Conservation (phyloP, 2,329 filamentous ascomycete genomes). For the Thelonectria rubi region DNA sequence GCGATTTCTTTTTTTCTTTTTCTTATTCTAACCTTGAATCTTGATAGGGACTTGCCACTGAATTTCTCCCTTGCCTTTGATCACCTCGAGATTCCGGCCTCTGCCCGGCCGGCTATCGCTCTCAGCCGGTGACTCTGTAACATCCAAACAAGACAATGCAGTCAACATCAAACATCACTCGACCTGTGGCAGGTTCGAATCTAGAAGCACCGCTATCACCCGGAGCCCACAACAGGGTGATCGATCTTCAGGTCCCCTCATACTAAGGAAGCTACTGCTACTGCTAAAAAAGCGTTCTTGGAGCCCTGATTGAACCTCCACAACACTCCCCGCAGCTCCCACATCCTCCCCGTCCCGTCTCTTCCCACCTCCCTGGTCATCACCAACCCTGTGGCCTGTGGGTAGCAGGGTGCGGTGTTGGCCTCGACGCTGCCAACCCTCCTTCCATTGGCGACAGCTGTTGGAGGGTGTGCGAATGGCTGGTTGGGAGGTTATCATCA, state of each 20-base stretch:
- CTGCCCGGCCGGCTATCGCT: constrained; percentile 16
- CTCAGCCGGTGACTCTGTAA: constrained; percentile 11
- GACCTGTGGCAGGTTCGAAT: neutral
- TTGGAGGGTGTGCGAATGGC: constrained; percentile 11
- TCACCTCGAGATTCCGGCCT: constrained; percentile 15
- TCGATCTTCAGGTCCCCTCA: constrained; percentile 19
- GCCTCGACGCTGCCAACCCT: constrained; percentile 5
- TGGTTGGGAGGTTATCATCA: neutral
- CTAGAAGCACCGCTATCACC: neutral
- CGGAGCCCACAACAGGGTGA: neutral
- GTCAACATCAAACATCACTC: neutral
- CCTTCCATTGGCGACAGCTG: neutral
- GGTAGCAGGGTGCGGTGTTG: constrained; percentile 15
- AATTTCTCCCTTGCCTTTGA: neutral
- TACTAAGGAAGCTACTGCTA: constrained; percentile 9
- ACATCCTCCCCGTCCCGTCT: constrained; percentile 14
- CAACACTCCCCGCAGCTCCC: constrained; percentile 36
- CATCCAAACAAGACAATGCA: neutral
- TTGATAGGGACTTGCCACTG: constrained; percentile 1
- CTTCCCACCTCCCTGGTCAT: constrained; percentile 21
- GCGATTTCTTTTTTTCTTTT: constrained; percentile 15
- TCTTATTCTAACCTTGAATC: constrained; percentile 1
- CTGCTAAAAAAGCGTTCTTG: neutral
- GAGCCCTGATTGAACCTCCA: constrained; percentile 15
- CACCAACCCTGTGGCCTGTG: constrained; percentile 20